A percentile compares a stretch with the other conserved stretches of the same genome.
phyloP scores from a whole-genome alignment of 1,139 yeast genomes.

The Kodamaea arcana region DNA sequence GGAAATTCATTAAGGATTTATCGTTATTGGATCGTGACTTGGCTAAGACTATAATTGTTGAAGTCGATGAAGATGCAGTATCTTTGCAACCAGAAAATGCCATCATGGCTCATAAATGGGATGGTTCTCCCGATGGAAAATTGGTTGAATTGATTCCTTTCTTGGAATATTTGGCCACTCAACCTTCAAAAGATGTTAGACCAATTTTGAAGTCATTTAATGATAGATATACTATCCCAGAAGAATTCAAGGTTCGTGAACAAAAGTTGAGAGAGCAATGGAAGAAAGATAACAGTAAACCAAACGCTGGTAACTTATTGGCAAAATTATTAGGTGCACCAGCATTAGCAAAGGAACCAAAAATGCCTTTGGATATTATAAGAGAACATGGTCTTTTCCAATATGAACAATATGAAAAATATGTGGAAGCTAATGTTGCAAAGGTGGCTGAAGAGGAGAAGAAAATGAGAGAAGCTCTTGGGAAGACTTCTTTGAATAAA shows the following conservation, averaged over 20 bases:
- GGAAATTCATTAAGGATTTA: constrained; percentile 81
- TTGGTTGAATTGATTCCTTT: constrained; percentile 82
- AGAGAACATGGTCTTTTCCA: constrained; percentile 93
- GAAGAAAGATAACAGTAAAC: constrained; percentile 58
- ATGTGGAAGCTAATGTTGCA: constrained; percentile 84
- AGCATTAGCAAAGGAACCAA: constrained; percentile 52
- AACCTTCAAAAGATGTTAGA: constrained; percentile 85
- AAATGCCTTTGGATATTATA: constrained; percentile 86
- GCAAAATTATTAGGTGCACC: constrained; percentile 63
- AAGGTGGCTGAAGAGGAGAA: constrained; percentile 78
- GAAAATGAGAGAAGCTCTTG: constrained; percentile 75
- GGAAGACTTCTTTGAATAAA: constrained; percentile 78
- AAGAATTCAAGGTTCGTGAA: constrained; percentile 80
- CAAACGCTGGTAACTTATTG: constrained; percentile 49
- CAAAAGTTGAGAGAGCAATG: constrained; percentile 61
- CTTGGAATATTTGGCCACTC: constrained; percentile 91
- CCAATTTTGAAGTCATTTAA: constrained; percentile 73
- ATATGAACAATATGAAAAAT: constrained; percentile 77
- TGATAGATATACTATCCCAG: constrained; percentile 57
- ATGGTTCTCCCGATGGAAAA: constrained; percentile 76
- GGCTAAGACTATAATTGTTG: constrained; percentile 74
- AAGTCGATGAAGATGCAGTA: constrained; percentile 69
- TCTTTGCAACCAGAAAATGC: constrained; percentile 91
- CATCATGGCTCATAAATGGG: constrained; percentile 79
- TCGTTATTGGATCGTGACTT: constrained; percentile 87